phyloP scores from a whole-genome alignment of 331 rosid genomes.

The Phaseolus coccineus region DNA sequence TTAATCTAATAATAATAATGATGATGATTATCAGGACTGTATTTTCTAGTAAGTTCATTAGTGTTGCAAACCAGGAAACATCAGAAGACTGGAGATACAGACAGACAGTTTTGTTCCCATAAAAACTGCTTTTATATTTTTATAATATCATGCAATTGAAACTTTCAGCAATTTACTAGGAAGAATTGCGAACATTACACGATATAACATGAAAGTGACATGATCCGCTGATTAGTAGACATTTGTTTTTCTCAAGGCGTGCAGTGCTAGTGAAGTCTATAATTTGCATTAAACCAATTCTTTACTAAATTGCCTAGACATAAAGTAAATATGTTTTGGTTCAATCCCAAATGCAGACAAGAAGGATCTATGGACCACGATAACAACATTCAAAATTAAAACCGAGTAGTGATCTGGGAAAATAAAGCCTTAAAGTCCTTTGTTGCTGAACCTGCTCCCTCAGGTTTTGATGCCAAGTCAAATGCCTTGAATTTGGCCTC shows the following conservation, averaged over 20 bases:
- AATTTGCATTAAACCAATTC: constrained; percentile 21
- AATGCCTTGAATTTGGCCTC: constrained; percentile 82
- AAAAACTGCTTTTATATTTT: background rate
- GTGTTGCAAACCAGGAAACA: background rate
- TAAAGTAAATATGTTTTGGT: constrained; percentile 24
- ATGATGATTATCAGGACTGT: background rate
- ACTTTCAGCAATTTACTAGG: constrained; percentile 6
- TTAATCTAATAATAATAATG: background rate
- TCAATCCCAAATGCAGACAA: constrained; percentile 11
- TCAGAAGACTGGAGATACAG: background rate
- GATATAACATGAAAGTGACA: background rate
- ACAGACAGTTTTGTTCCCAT: background rate
- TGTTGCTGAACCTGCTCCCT: constrained; percentile 76
- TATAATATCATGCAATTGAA: background rate
- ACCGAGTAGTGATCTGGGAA: constrained; percentile 70
- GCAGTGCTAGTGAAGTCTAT: constrained; percentile 21
- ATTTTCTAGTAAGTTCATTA: background rate
- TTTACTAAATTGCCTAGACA: constrained; percentile 19
- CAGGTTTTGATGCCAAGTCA: constrained; percentile 86
- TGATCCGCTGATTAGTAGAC: background rate
- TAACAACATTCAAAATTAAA: constrained; percentile 45
- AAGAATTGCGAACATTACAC: background rate
- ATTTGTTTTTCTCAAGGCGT: constrained; percentile 3
- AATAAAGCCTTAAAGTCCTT: constrained; percentile 84
- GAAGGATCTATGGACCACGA: background rate